phyloP scores from a whole-genome alignment of 148 eudicot species.

The Diospyros kaki region DNA sequence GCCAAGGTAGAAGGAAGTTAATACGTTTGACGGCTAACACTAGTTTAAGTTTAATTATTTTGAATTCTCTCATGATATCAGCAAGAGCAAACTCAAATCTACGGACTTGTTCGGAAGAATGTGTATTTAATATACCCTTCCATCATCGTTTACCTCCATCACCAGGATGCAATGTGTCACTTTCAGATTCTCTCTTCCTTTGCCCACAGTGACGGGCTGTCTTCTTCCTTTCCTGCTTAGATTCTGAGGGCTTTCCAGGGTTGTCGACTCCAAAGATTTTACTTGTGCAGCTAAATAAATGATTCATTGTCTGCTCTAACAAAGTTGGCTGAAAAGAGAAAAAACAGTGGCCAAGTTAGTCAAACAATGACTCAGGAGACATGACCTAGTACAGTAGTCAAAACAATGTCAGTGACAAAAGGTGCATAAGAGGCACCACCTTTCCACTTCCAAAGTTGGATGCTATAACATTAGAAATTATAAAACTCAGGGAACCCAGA shows the following conservation, averaged over 20 bases:
- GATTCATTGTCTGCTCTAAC: conserved; percentile 55
- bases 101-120: background rate
- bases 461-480: background rate
- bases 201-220: conserved; percentile 15
- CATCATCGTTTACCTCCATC: conserved; percentile 38
- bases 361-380: background rate
- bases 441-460: background rate
- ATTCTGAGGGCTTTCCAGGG: conserved; percentile 31
- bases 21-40: background rate
- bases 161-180: conserved; percentile 29
- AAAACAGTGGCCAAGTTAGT: background rate
- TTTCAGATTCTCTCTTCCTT: conserved; percentile 22
- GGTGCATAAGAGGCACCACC: background rate
- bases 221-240: conserved; percentile 29
- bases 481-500: background rate
- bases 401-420: background rate
- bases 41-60: background rate
- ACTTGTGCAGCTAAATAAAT: conserved; percentile 49
- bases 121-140: background rate
- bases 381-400: background rate
- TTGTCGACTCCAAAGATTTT: conserved; percentile 32
- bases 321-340: conserved; percentile 38
- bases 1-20: background rate
- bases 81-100: background rate
- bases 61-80: background rate